These are phyloP conservation scores for Sarocladium brachiariae DNA, from an alignment of 2,329 filamentous ascomycete genomes.

Conservation along the genomic window DNA sequence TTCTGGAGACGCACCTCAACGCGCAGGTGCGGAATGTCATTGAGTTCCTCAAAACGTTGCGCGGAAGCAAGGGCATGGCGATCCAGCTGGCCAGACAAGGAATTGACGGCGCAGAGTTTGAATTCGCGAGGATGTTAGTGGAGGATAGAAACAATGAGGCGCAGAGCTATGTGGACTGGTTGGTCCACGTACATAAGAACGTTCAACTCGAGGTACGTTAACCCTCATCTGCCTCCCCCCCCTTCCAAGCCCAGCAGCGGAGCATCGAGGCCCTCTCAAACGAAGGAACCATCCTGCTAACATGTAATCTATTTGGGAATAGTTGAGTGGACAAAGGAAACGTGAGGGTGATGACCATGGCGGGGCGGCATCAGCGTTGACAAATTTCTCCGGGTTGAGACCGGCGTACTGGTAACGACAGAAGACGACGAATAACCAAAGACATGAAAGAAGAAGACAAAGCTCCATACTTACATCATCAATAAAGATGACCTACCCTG, in stretches of 20 bases:
- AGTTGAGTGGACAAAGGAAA: conserved; percentile 65
- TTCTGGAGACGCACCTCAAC: conserved; percentile 86
- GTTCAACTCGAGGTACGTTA: conserved; percentile 77
- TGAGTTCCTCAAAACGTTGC: conserved; percentile 72
- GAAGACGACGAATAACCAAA: background rate
- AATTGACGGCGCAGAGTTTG: conserved; percentile 89
- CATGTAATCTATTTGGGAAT: conserved; percentile 13
- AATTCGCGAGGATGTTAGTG: conserved; percentile 84
- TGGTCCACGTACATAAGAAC: conserved; percentile 88
- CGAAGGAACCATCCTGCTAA: too few species aligned
- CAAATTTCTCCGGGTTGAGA: conserved; percentile 52
- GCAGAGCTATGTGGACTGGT: conserved; percentile 96
- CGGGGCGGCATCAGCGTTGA: conserved; percentile 32
- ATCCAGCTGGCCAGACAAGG: conserved; percentile 89
- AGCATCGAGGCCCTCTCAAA: too few species aligned
- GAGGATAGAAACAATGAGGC: conserved; percentile 98
- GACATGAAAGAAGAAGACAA: too few species aligned
- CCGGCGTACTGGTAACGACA: conserved; percentile 50
- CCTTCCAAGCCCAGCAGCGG: too few species aligned
- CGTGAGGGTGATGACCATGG: conserved; percentile 28
- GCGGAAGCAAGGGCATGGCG: conserved; percentile 81
- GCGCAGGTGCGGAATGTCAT: conserved; percentile 91
- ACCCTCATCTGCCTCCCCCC: background rate
- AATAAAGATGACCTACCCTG: background rate
- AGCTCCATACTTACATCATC: conserved; percentile 11